Evolutionary conservation across 768 basidiomycete species (phyloP).

Genomic region (Kondoa malvinella): DNA sequence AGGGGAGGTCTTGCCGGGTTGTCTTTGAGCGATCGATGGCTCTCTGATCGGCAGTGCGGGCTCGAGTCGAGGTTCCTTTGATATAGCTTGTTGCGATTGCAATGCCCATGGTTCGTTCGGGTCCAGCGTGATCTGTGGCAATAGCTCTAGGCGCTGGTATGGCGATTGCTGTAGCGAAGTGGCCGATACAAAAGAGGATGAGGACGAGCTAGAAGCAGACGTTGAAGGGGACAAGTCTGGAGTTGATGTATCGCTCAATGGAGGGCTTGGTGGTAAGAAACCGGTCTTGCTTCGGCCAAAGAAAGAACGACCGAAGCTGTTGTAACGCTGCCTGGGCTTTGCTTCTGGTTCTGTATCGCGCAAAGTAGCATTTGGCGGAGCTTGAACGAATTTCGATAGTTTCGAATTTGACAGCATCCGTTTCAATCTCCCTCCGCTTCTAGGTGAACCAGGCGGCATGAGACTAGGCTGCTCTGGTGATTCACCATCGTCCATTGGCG

Average conservation of each 20-base stretch:
- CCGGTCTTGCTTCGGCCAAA: not conserved
- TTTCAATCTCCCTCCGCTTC: not conserved
- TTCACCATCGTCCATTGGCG: not conserved
- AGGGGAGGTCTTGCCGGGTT: not conserved
- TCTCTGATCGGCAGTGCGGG: not conserved
- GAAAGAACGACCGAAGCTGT: not conserved
- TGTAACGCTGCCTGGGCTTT: not conserved
- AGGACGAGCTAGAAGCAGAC: not conserved
- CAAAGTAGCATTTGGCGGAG: not conserved
- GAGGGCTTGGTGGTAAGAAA: not conserved
- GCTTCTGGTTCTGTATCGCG: not conserved
- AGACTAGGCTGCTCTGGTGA: not conserved
- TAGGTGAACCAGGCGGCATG: not conserved
- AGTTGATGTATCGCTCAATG: not conserved
- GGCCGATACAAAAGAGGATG: not conserved
- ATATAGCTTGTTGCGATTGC: not conserved
- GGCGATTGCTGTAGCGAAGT: not conserved
- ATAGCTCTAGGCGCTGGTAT: not conserved
- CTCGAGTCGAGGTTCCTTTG: not conserved
- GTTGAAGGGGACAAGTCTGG: not conserved
- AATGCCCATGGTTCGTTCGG: not conserved
- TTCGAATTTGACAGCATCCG: not conserved
- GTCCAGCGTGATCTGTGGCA: not conserved
- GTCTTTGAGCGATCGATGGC: not conserved
- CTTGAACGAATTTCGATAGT: not conserved